These are phyloP conservation scores for Penicillium egyptiacum DNA, from an alignment of 495 filamentous ascomycete species.

Conservation along the genomic window DNA sequence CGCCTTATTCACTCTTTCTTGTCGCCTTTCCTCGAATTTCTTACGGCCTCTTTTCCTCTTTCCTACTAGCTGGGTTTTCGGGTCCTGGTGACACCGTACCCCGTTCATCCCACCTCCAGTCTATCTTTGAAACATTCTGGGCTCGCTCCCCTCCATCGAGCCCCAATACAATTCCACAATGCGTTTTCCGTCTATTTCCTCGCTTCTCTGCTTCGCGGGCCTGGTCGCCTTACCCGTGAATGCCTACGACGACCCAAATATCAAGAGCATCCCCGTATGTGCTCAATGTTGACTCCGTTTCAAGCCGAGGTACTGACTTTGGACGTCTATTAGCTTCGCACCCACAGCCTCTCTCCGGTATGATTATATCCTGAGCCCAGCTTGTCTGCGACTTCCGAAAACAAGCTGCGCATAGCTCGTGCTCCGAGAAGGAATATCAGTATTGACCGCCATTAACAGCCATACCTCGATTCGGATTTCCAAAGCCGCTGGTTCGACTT, in stretches of 20 bases:
- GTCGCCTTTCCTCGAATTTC: conserved; percentile 13
- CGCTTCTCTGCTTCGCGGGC: conserved; percentile 41
- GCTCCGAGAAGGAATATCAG: conserved; percentile 7
- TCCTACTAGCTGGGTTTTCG: conserved; percentile 19
- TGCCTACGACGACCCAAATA: conserved; percentile 42
- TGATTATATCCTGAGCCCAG: conserved; percentile 19
- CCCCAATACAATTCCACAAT: conserved; percentile 29
- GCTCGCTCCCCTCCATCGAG: conserved; percentile 23
- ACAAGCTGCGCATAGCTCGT: conserved; percentile 1
- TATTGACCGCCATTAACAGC: conserved; percentile 54
- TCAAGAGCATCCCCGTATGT: conserved; percentile 59
- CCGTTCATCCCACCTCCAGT: conserved; percentile 24
- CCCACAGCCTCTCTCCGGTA: conserved; percentile 66
- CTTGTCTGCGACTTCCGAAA: not conserved
- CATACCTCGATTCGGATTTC: conserved; percentile 97
- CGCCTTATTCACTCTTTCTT: conserved; percentile 22
- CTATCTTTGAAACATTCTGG: conserved; percentile 26
- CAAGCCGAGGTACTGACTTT: conserved; percentile 24
- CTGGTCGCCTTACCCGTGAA: conserved; percentile 33
- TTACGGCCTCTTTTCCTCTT: conserved; percentile 16
- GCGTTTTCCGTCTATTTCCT: conserved; percentile 43
- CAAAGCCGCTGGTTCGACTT: conserved; percentile 99
- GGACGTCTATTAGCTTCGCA: conserved; percentile 59
- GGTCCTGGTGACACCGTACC: conserved; percentile 35
- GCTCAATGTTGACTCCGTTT: conserved; percentile 11